Evolutionary conservation across 306 rosid species (phyloP).

Genomic region (Dalbergia cultrata): DNA sequence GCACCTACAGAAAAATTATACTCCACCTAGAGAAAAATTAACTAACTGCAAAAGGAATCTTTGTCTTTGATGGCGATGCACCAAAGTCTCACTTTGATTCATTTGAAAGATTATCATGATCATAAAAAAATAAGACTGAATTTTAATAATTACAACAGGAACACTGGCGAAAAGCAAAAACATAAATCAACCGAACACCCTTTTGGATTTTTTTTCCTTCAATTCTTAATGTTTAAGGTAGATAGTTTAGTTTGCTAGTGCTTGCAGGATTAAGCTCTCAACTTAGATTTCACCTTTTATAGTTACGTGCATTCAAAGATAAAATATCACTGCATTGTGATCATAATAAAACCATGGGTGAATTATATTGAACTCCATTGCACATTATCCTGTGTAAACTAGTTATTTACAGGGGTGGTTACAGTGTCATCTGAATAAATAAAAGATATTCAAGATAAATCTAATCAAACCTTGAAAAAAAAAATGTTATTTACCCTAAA

Average conservation of each 20-base stretch:
- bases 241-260: neutral
- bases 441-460: too few relatives aligned
- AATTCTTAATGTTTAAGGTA: neutral
- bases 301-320: conserved; percentile 1
- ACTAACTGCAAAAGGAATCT: conserved; percentile 29
- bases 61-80: conserved; percentile 28
- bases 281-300: neutral
- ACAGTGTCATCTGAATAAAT: too few relatives aligned
- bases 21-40: neutral
- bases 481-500: too few relatives aligned
- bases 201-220: neutral
- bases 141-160: neutral
- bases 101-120: neutral
- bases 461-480: too few relatives aligned
- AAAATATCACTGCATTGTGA: neutral
- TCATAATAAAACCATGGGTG: neutral
- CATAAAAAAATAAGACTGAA: neutral
- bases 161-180: neutral
- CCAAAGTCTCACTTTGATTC: neutral
- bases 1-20: neutral
- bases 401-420: too few relatives aligned
- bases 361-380: too few relatives aligned
- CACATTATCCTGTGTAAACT: too few relatives aligned
- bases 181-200: neutral
- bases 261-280: neutral